Evolutionary conservation across 2,329 filamentous ascomycete genomes (phyloP).

Genomic region (Amauroascus verrucosus): DNA sequence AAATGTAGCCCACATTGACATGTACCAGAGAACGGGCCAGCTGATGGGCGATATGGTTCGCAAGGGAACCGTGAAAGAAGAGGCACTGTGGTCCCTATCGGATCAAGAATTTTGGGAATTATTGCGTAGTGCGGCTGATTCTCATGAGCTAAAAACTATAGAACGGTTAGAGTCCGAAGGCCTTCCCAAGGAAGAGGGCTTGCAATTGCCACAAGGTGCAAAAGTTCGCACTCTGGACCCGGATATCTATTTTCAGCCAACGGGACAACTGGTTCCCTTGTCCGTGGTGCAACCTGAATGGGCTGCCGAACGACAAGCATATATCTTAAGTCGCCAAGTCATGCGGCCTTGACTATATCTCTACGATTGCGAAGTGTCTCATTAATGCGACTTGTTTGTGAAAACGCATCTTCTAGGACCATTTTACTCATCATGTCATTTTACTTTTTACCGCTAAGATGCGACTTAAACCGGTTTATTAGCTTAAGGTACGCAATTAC

Average conservation of each 20-base stretch:
- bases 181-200: neutral
- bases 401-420: too few relatives aligned
- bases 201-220: neutral
- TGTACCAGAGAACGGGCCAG: conserved; percentile 1
- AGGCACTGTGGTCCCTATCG: neutral
- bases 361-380: too few relatives aligned
- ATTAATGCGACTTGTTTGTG: too few relatives aligned
- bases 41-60: neutral
- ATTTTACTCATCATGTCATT: too few relatives aligned
- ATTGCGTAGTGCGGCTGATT: neutral
- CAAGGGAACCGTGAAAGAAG: neutral
- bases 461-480: too few relatives aligned
- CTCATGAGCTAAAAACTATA: neutral
- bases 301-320: neutral
- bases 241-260: neutral
- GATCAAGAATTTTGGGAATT: conserved; percentile 2
- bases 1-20: conserved; percentile 6
- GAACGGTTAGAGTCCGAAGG: conserved; percentile 1
- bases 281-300: neutral
- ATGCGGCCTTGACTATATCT: neutral
- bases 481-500: too few relatives aligned
- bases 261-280: neutral
- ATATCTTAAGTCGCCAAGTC: neutral
- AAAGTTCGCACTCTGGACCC: conserved; percentile 1
- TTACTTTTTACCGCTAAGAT: too few relatives aligned